These are phyloP conservation scores for Sarocladiaceae sp. DNA, from an alignment of 2,329 filamentous ascomycete genomes.

Conservation along the genomic window DNA sequence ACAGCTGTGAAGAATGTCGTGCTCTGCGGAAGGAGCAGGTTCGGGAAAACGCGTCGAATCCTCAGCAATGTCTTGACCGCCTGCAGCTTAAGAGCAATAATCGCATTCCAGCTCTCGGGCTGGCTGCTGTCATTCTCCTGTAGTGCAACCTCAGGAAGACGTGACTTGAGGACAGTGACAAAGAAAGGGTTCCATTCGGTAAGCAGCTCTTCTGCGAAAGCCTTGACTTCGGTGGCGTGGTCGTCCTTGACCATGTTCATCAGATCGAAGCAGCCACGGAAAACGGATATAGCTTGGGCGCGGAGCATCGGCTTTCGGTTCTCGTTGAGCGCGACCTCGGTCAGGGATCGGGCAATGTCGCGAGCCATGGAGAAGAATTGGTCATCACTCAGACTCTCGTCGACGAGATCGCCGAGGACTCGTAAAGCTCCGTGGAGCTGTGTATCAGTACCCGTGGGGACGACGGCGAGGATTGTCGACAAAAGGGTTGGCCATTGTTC, in stretches of 20 bases:
- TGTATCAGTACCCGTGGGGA: slow-evolving; percentile 69
- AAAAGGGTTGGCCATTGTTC: slow-evolving; percentile 92
- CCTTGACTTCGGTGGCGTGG: slow-evolving; percentile 79
- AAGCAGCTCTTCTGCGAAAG: slow-evolving; percentile 83
- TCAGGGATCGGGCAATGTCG: slow-evolving; percentile 79
- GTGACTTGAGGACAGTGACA: slow-evolving; percentile 69
- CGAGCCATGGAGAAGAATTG: slow-evolving; percentile 90
- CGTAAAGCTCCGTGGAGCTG: slow-evolving; percentile 87
- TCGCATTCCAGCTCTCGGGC: slow-evolving; percentile 71
- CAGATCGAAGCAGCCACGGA: slow-evolving; percentile 88
- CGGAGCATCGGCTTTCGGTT: slow-evolving; percentile 71
- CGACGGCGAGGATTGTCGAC: slow-evolving; percentile 71
- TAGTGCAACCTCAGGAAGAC: slow-evolving; percentile 58
- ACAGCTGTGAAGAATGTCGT: slow-evolving; percentile 78
- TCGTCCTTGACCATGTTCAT: slow-evolving; percentile 97
- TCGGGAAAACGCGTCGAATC: slow-evolving; percentile 78
- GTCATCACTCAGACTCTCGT: slow-evolving; percentile 88
- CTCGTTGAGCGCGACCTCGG: slow-evolving; percentile 74
- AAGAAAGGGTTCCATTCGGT: slow-evolving; percentile 88
- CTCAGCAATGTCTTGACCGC: slow-evolving; percentile 92
- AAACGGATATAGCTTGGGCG: slow-evolving; percentile 83
- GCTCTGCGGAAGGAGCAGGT: slow-evolving; percentile 77
- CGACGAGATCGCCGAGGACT: slow-evolving; percentile 84
- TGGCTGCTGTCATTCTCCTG: slow-evolving; percentile 39
- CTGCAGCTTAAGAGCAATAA: slow-evolving; percentile 85